phyloP scores from a whole-genome alignment of 1,284 basidiomycete species.

The Ceratobasidium papillatum region DNA sequence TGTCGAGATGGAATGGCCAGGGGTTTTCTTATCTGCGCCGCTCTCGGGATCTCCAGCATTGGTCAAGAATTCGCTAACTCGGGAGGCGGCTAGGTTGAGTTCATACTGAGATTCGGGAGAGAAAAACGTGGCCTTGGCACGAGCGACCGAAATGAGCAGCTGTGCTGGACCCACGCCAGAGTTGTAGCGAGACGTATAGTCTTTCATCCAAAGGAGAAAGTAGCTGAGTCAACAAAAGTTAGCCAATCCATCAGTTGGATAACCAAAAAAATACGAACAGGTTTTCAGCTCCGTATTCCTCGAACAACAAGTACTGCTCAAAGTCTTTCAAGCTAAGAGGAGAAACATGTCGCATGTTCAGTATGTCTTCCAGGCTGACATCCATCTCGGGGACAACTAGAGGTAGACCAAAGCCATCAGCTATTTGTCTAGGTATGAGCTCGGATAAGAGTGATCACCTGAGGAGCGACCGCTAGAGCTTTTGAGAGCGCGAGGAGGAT shows the following conservation, averaged over 20 bases:
- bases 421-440: neutral
- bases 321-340: constrained; percentile 44
- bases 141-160: constrained; percentile 10
- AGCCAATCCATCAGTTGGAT: too few relatives aligned
- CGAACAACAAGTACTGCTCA: constrained; percentile 43
- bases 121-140: constrained; percentile 41
- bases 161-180: neutral
- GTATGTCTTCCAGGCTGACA: constrained; percentile 22
- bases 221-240: constrained; percentile 29
- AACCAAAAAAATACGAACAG: constrained; percentile 40
- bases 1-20: neutral
- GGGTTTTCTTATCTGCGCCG: neutral
- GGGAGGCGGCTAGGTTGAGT: constrained; percentile 36
- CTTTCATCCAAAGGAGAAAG: constrained; percentile 43
- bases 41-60: neutral
- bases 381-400: constrained; percentile 18
- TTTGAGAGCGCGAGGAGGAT: neutral
- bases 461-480: neutral
- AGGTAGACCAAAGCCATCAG: neutral
- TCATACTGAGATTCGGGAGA: constrained; percentile 27
- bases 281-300: constrained; percentile 42
- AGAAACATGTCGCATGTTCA: constrained; percentile 34
- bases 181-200: constrained; percentile 30
- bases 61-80: constrained; percentile 3
- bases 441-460: neutral